Percentiles rank a stretch among this genome's conserved stretches.
These are phyloP conservation scores for Yarrowia bubula DNA, from an alignment of 805 yeast species.

Conservation along the genomic window DNA sequence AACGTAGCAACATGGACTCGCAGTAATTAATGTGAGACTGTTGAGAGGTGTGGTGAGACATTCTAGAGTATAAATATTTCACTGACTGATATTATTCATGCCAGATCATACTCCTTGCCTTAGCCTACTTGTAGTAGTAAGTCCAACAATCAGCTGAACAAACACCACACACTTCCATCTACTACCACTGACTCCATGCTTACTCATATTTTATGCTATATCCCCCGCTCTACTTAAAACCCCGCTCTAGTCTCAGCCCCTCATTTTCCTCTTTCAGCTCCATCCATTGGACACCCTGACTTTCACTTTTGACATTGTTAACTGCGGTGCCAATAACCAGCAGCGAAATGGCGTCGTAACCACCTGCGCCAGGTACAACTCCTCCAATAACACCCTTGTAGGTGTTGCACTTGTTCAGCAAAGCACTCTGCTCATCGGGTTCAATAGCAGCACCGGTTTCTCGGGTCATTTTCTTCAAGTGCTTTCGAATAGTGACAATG, in stretches of 20 bases:
- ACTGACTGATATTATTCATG: too few species aligned
- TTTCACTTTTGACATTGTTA: slow-evolving; percentile 39
- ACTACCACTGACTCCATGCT: too few species aligned
- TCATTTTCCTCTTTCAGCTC: slow-evolving; percentile 58
- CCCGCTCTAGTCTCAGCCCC: slow-evolving; percentile 52
- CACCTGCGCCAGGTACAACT: slow-evolving; percentile 99
- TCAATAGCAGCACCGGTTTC: slow-evolving; percentile 83
- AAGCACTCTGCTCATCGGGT: slow-evolving; percentile 69
- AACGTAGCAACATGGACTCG: too few species aligned
- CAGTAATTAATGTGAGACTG: too few species aligned
- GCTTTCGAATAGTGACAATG: slow-evolving; percentile 48
- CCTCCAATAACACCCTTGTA: slow-evolving; percentile 84
- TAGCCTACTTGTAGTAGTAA: too few species aligned
- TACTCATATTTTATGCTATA: too few species aligned
- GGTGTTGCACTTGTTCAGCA: slow-evolving; percentile 55
- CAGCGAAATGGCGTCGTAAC: slow-evolving; percentile 86
- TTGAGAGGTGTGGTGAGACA: too few species aligned
- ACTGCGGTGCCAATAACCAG: slow-evolving; percentile 53
- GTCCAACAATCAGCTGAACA: too few species aligned
- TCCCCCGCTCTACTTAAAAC: slow-evolving; percentile 34
- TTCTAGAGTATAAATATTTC: too few species aligned
- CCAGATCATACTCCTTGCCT: too few species aligned
- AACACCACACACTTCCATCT: too few species aligned
- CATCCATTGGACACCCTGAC: slow-evolving; percentile 62
- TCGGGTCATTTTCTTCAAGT: slow-evolving; percentile 59